Base-by-base conservation (phyloP, 108 stramenopile genomes). In the Skeletonema menzelii region DNA sequence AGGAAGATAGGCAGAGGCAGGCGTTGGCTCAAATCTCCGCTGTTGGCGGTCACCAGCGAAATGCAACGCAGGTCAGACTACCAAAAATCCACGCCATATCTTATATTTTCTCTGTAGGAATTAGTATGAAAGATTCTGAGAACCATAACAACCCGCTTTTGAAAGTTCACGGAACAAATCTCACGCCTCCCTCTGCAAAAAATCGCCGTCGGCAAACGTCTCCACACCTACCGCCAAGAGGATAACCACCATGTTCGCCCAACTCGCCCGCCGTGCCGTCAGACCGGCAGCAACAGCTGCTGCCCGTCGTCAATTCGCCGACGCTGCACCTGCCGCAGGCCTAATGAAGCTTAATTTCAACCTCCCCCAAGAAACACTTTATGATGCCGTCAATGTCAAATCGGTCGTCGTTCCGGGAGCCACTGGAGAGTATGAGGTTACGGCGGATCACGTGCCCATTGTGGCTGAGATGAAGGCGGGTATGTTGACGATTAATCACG, bases 391-490 rank as follows among this genome's bases (percentile, higher is more conserved):
- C 40, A 67, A 75, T 11, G 96, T 98, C 35, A 75, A 87, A 32
- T 79, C 79, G 20, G 95, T 96, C n/a, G 85, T 91, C 68, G 79
- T 97, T 68, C 98, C 97, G 24, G 97, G 98, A 58, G 79, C 75
- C 40, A 96, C 86, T 65, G 98, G 98, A 75, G 97, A 97, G 84
- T 99, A 97, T 82, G 98, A 97, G 74, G 91, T 99, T 14, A 95
- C 96, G 14, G 94, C 94, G 57, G 88, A 88, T 57, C 97, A 99
- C 93, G 93, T 96, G 34, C 95, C 98, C 28, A 90, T 97, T 65
- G 96, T 99, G 10, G 89, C 96, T n/a, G 95, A 97, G 70, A 74
- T 99, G 60, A 97, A 97, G 85, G 94, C 98, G 53, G 98, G 98
- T 22, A 91, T 97, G 56, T 75, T 99, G 57, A 94, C 95, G 72